Percentiles rank a stretch among this genome's conserved stretches.
Conservation (phyloP, 108 stramenopile species). For the Schizochytrium sp. region DNA sequence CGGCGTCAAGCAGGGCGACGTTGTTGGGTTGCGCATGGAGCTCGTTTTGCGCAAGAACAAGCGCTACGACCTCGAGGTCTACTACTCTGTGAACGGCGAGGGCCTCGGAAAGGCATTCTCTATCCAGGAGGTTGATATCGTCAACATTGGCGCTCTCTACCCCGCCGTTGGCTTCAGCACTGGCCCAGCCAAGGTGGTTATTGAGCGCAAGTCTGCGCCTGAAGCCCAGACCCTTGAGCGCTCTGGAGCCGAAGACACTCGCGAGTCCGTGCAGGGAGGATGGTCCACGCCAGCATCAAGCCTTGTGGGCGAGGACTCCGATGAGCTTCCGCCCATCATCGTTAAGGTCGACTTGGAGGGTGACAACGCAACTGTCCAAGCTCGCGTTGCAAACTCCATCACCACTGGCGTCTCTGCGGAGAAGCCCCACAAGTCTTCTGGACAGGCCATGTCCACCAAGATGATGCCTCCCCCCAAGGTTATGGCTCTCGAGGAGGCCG, state of each 20-base stretch:
- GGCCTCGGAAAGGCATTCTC: conserved; percentile 50
- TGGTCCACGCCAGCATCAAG: not conserved
- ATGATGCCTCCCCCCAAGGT: conserved; percentile 54
- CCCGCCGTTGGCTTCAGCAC: conserved; percentile 3
- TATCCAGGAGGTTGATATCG: conserved; percentile 31
- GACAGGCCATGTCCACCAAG: conserved; percentile 54
- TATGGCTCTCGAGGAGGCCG: conserved; percentile 16
- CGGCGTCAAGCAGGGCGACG: conserved; percentile 42
- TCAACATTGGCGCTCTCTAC: not conserved
- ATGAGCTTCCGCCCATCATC: conserved; percentile 18
- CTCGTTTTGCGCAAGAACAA: conserved; percentile 36
- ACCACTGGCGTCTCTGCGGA: not conserved
- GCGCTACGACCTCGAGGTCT: not conserved
- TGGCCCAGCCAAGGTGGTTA: conserved; percentile 12
- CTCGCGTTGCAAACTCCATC: conserved; percentile 30
- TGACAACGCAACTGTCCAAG: not conserved
- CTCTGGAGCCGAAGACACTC: not conserved
- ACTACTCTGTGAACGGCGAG: conserved; percentile 46
- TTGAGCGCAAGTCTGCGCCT: conserved; percentile 21
- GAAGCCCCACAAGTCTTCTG: not conserved
- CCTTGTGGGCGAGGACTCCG: conserved; percentile 25
- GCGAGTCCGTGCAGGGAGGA: conserved; percentile 44
- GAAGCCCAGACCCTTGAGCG: conserved; percentile 1
- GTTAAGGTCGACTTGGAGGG: not conserved
- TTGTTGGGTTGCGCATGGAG: not conserved